Evolutionary conservation across 176 grass and related monocot species (phyloP), one percentile per base, ranked within the genome.

Genomic region (Canna indica): DNA sequence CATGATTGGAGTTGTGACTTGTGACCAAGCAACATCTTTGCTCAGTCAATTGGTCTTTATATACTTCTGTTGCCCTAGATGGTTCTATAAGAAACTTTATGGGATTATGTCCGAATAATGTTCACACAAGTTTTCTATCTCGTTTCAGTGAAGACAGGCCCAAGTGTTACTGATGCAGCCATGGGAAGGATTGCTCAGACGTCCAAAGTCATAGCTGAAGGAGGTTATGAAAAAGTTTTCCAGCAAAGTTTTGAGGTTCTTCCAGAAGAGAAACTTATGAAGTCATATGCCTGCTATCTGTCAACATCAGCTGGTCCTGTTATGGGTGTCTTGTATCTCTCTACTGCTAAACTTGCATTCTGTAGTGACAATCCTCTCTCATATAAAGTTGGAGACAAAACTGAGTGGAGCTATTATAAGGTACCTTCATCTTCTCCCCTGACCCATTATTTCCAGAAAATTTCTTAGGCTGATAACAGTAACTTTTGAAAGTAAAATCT

Each of bases 371-470:
- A 77, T 46, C 94, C 94, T 64, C 89, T 99, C 62, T 82, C 89
- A 7, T 90, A 99, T 86, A 79, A 93, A 71, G 81, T 87, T 71
- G 94, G 84, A 64, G 94, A 99, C 45, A 83, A 90, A 80, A 84
- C 76, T 67, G 89, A 99, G 75, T 99, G 94, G 86, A 99, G 94
- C 78, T 99, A 84, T 64, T 99, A 99, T 80, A 99, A 99, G 94
- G 94, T 99, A 27, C 62, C 87, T 22, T 63, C 61, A 62, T 34
- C n/a, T 24, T 59, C 54, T 25, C 24, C 9, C 24, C 7, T 58
- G 18, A 27, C 26, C 24, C 24, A 28, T 22, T 24, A n/a, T 57
- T 57, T 20, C 24, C 53, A 25, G 8, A 25, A 54, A 54, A 54
- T 54, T 59, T 59, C 10, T 59, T 59, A 15, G 30, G 27, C 57